Evolutionary conservation across 306 rosid genomes (phyloP).

Genomic region (Gillenia trifoliata): DNA sequence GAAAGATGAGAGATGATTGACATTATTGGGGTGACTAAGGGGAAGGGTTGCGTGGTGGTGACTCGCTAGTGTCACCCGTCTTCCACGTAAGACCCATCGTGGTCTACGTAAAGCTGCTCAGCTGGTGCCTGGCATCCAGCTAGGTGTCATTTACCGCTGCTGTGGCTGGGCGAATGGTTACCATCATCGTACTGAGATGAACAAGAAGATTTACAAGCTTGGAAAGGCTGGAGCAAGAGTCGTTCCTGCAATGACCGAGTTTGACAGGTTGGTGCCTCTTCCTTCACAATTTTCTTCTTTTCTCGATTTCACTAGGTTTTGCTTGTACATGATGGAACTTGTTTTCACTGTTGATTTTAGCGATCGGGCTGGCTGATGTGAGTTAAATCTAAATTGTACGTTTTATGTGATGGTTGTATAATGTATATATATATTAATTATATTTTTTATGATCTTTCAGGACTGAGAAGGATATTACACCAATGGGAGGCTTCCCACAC

Average conservation of each 20-base stretch:
- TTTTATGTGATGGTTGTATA: too few relatives aligned
- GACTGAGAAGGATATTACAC: slow-evolving; percentile 77
- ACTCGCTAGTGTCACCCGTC: slow-evolving; percentile 86
- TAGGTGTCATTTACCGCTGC: slow-evolving; percentile 79
- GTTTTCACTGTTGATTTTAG: too few relatives aligned
- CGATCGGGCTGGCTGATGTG: too few relatives aligned
- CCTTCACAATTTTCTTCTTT: too few relatives aligned
- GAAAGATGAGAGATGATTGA: slow-evolving; percentile 90
- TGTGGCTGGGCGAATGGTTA: slow-evolving; percentile 86
- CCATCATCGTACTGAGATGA: slow-evolving; percentile 80
- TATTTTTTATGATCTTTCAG: slow-evolving; percentile 35
- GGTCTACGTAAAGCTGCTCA: slow-evolving; percentile 75
- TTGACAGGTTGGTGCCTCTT: slow-evolving; percentile 9
- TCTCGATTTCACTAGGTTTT: too few relatives aligned
- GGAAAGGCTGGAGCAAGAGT: slow-evolving; percentile 36
- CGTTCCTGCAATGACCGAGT: slow-evolving; percentile 37
- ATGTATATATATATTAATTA: too few relatives aligned
- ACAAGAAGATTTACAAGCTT: slow-evolving; percentile 42
- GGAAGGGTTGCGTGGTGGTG: slow-evolving; percentile 78
- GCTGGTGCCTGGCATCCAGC: slow-evolving; percentile 98
- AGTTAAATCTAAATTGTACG: too few relatives aligned
- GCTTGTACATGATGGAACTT: too few relatives aligned
- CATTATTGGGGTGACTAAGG: slow-evolving; percentile 75
- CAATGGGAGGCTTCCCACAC: slow-evolving; percentile 83
- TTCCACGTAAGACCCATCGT: slow-evolving; percentile 85